These are phyloP conservation scores for Flaveria floridana DNA, from an alignment of 140 eudicot genomes.

Conservation along the genomic window DNA sequence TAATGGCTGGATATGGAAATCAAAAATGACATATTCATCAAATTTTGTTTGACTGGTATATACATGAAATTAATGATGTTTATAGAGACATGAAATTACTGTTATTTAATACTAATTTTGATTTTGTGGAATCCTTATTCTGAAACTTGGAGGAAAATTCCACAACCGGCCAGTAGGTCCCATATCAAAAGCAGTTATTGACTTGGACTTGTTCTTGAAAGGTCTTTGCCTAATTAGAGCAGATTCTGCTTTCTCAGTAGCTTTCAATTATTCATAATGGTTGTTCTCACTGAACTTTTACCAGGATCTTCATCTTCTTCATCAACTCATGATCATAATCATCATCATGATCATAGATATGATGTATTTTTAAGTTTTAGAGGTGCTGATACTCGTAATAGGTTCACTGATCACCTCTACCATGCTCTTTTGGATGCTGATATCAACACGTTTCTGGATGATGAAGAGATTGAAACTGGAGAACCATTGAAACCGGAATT, in stretches of 20 bases:
- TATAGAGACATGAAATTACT: no score
- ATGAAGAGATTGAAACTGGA: constrained; percentile 3
- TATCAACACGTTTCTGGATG: not conserved
- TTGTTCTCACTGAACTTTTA: not conserved
- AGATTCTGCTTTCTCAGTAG: not conserved
- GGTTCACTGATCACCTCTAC: constrained; percentile 19
- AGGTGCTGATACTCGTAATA: constrained; percentile 19
- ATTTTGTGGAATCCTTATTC: not conserved
- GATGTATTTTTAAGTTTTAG: constrained; percentile 21
- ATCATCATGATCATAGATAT: not conserved
- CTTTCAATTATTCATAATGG: not conserved
- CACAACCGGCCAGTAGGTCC: not conserved
- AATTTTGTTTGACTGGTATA: no score
- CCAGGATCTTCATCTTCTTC: constrained; percentile 2
- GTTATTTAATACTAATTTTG: no score
- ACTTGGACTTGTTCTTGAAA: not conserved
- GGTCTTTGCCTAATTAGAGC: not conserved
- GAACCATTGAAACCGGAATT: not conserved
- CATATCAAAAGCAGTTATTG: not conserved
- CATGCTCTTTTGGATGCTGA: constrained; percentile 12
- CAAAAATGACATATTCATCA: no score
- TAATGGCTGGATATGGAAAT: no score
- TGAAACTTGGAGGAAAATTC: not conserved
- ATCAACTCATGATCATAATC: not conserved
- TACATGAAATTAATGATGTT: no score